Evolutionary conservation across 2,329 filamentous ascomycete genomes (phyloP), one percentile per base, ranked within the genome.

Genomic region (Mycosphaerella arachidis): DNA sequence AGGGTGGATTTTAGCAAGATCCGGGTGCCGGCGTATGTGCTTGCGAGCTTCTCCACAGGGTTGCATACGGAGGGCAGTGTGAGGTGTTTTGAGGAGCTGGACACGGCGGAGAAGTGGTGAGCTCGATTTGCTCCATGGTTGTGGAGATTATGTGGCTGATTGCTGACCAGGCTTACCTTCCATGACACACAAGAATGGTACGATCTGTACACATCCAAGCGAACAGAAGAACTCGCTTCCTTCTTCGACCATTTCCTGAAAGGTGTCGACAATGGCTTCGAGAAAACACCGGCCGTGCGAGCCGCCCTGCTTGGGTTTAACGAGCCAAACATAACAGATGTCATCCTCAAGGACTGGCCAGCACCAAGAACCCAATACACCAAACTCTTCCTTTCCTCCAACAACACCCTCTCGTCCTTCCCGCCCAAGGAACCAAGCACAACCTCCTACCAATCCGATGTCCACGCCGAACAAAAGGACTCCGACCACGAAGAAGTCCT

Each of bases 161-260:
- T 18, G 16, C 18, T n/a, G 16, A 43, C 16, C 40, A 43, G 40
- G 40, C 68, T 80, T n/a, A 72, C 73, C 0, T 74, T 70, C 66
- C 70, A 72, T 53, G 67, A 71, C 6, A 70, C 67, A 4, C 77
- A 80, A 62, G 79, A 81, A 58, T 81, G 78, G 79, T 74, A 75
- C 56, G 78, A 80, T 79, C 72, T 61, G 67, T 68, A 55, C 58
- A 66, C 69, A 1, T 67, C 65, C 6, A 68, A 73, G 1, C 40
- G 40, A 16, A 43, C 4, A 4, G 77, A 81, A 50, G 59, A 61
- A 12, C 70, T 81, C 1, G 59, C 69, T 3, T 57, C 60, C 0
- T 82, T 80, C 67, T 81, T 82, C 56, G 79, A 82, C 55, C 66
- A 65, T 2, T 83, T 77, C 58, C 68, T 81, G 13, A 78, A 76